These are phyloP conservation scores for Thermomyces lanuginosus DNA, from an alignment of 2,329 filamentous ascomycete genomes.

Conservation along the genomic window DNA sequence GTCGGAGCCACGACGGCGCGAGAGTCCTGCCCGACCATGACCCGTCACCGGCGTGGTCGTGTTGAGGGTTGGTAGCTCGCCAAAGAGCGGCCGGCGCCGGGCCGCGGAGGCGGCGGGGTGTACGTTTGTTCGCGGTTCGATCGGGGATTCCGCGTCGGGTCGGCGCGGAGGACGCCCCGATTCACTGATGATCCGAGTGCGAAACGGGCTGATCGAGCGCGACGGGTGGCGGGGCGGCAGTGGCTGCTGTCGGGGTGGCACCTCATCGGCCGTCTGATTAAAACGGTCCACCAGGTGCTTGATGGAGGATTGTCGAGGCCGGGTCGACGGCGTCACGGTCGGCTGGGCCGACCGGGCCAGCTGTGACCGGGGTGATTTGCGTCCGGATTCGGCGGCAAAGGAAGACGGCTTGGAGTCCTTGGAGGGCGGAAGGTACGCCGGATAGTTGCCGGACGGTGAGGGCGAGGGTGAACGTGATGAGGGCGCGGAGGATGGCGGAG, in stretches of 20 bases:
- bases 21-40: conserved; percentile 33
- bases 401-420: conserved; percentile 13
- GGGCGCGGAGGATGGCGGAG: conserved; percentile 11
- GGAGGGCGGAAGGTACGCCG: conserved; percentile 10
- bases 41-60: no score
- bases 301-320: conserved; percentile 48
- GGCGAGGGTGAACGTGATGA: conserved; percentile 9
- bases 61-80: conserved; percentile 51
- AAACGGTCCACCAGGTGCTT: conserved; percentile 68
- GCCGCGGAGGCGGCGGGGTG: background rate
- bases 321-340: conserved; percentile 8
- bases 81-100: conserved; percentile 48
- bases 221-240: conserved; percentile 18
- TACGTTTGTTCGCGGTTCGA: conserved; percentile 1
- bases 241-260: conserved; percentile 25
- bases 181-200: conserved; percentile 13
- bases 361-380: no score
- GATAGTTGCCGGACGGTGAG: no score
- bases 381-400: no score
- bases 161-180: conserved; percentile 9
- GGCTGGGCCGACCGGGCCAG: conserved; percentile 9
- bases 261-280: conserved; percentile 43
- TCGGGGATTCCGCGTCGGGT: conserved; percentile 1
- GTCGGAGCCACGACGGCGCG: conserved; percentile 51
- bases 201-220: conserved; percentile 20